Base-by-base conservation (phyloP, 306 rosid genomes). In the Citrullus colocynthis region DNA sequence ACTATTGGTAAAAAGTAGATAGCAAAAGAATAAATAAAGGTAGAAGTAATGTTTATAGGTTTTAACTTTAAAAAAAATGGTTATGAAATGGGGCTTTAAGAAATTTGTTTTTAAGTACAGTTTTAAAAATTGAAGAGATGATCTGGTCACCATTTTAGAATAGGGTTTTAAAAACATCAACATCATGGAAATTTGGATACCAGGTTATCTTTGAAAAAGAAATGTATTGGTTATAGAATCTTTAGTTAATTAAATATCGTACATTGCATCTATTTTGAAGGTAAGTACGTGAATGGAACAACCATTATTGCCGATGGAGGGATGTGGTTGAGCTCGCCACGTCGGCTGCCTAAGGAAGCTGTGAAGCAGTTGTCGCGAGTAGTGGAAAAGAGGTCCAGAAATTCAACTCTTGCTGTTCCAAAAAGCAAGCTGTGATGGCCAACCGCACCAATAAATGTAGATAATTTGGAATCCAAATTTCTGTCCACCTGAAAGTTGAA, bases 321-420 rank as follows among this genome's bases (percentile, higher is more conserved):
- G 55, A 87, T 87, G 70, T 95, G 97, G 97, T 86, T 95, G 92
- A 95, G 92, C 88, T 84, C 63, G 41, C 97, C 97, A 54, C 97
- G 99, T 24, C 85, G 87, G 78, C 60, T 95, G 54, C 85, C 91
- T 0, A 95, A 95, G 74, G 97, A 88, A 64, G 97, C 88, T 4
- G 96, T 95, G 73, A 89, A 75, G 83, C 90, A 87, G 84, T 84
- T 88, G 66, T 95, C 99, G 0, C 89, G 97, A 65, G 24, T 87
- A n/a, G 89, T 95, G 37, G 97, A 95, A 80, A 90, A 85, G 79
- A 92, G 92, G 88, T 90, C 92, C 62, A 85, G 96, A 82, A 75
- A 75, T 72, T 80, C 83, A 55, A 87, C 86, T 0, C 77, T 87
- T 6, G 97, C 92, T 64, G 84, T 84, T 85, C 97, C 97, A 44